Evolutionary conservation across 306 rosid genomes (phyloP).

Genomic region (Dryas alaskensis): DNA sequence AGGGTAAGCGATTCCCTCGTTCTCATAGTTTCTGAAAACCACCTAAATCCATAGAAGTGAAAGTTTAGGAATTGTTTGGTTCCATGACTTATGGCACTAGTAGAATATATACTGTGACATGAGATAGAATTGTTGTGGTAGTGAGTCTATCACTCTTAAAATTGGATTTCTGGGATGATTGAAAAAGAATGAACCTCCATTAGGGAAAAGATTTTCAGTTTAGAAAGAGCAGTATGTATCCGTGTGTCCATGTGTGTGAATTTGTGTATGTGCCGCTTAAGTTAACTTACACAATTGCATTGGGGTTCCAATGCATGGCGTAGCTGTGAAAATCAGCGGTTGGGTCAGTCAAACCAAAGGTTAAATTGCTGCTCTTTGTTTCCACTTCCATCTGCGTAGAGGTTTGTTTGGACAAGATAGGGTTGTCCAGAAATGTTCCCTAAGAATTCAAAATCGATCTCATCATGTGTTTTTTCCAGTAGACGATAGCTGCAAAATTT

Average conservation of each 20-base stretch:
- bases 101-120: neutral
- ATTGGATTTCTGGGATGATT: no score
- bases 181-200: neutral
- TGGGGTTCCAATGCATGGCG: conserved; percentile 89
- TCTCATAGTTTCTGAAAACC: conserved; percentile 73
- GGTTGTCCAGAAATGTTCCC: conserved; percentile 86
- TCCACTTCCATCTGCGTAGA: conserved; percentile 68
- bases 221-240: neutral
- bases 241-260: neutral
- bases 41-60: conserved; percentile 41
- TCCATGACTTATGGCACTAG: neutral
- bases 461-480: conserved; percentile 65
- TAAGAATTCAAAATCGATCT: conserved; percentile 86
- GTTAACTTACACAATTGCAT: conserved; percentile 61
- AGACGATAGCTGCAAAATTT: conserved; percentile 64
- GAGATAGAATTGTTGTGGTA: neutral
- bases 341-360: conserved; percentile 89
- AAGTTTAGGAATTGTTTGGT: conserved; percentile 9
- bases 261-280: neutral
- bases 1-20: conserved; percentile 58
- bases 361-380: conserved; percentile 75
- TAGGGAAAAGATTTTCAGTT: neutral
- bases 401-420: conserved; percentile 71
- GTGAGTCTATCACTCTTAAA: neutral
- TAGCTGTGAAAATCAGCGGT: conserved; percentile 76